phyloP scores from a whole-genome alignment of 1,139 yeast genomes.

The Lodderomyces pseudojiufengensis region DNA sequence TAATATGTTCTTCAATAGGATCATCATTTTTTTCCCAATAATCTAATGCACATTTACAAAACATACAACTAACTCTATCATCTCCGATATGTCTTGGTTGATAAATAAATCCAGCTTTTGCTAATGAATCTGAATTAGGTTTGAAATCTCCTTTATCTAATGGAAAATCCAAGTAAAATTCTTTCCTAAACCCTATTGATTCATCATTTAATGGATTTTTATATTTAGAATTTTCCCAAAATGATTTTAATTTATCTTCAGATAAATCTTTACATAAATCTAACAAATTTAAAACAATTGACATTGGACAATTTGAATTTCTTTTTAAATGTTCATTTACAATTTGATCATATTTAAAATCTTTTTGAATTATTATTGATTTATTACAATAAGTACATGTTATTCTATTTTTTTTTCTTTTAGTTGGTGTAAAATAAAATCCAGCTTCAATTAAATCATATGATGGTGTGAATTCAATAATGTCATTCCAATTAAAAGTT shows the following conservation, averaged over 20 bases:
- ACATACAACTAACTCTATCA: constrained; percentile 68
- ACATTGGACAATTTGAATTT: constrained; percentile 47
- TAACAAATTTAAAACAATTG: constrained; percentile 22
- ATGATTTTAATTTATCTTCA: constrained; percentile 7
- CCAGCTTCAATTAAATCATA: constrained; percentile 53
- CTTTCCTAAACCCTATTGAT: constrained; percentile 41
- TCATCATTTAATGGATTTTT: constrained; percentile 26
- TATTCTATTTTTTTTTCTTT: constrained; percentile 41
- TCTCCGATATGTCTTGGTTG: constrained; percentile 43
- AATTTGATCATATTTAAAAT: constrained; percentile 26
- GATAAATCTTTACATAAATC: constrained; percentile 1
- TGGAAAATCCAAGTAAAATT: constrained; percentile 59
- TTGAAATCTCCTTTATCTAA: constrained; percentile 34
- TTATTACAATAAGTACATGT: constrained; percentile 61
- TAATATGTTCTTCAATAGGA: constrained; percentile 53
- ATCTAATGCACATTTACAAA: constrained; percentile 65
- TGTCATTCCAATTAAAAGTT: constrained; percentile 15
- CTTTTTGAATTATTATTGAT: constrained; percentile 35
- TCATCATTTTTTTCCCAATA: constrained; percentile 72
- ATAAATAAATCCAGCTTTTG: constrained; percentile 54
- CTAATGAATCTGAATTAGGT: constrained; percentile 40
- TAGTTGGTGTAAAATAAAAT: constrained; percentile 63
- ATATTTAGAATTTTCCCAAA: constrained; percentile 14
- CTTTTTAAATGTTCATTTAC: constrained; percentile 44
- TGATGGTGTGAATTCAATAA: constrained; percentile 7